Base-by-base conservation (phyloP, 1,284 basidiomycete genomes). In the Marasmius oreades region DNA sequence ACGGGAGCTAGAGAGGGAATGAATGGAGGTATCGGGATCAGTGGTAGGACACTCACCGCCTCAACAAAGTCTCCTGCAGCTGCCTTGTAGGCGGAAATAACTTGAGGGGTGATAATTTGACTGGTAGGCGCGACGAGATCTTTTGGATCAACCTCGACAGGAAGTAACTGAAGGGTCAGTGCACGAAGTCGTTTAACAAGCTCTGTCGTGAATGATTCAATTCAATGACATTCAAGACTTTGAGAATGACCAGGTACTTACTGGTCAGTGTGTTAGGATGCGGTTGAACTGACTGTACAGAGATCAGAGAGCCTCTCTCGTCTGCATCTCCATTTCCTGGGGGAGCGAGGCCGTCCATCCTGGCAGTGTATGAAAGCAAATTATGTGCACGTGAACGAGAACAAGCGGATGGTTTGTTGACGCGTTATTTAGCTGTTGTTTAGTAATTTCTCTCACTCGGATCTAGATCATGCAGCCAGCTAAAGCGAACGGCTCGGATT, bases 161-260 rank as follows among this genome's bases (percentile, higher is more conserved):
- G 95, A 1, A 98, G 77, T 5, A 98, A 77, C 53, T 77, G 81
- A 55, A 90, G 72, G 0, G 90, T 90, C 62, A 98, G 75, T 0
- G 90, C 85, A 47, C 91, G 82, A 51, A 96, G 75, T 39, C 94
- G 85, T 62, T 82, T 88, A 39, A 95, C 81, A 47, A 98, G 81
- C 63, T 88, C 90, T 92, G 63, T 24, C n/a, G 26, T 51, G 55
- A 20, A 62, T 58, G 31, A 51, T 44, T 12, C 33, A 6, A 12
- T 60, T 22, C 56, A 55, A 39, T 52, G 45, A 36, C 42, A 33
- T 6, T 12, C 22, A 28, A 48, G 20, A 20, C 33, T 23, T 20
- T 23, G n/a, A 44, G 18, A 46, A 36, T 31, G 28, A 31, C 28
- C 10, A 20, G 47, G 18, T 23, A 69, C 82, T 57, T 62, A 92